Conservation (phyloP, 176 grass and related monocot genomes). For the Carex pumila region DNA sequence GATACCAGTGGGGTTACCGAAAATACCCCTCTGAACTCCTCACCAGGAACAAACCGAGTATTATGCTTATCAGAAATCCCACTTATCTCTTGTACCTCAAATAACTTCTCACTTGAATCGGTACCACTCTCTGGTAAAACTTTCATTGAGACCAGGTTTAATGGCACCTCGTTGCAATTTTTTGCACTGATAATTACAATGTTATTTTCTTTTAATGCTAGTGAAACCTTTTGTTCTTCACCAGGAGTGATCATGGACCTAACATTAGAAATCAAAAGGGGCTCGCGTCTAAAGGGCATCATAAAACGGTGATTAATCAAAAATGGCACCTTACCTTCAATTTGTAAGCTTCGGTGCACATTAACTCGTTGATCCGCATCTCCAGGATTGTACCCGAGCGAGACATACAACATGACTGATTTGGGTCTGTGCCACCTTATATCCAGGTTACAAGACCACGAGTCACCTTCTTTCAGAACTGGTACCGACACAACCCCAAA, state of each 20-base stretch:
- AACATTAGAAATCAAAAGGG: constrained; percentile 70
- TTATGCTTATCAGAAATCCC: constrained; percentile 37
- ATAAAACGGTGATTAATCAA: constrained; percentile 59
- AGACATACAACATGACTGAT: constrained; percentile 88
- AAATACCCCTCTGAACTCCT: constrained; percentile 87
- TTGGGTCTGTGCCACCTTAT: constrained; percentile 94
- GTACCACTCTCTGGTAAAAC: constrained; percentile 36
- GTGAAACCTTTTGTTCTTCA: constrained; percentile 43
- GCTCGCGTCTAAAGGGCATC: constrained; percentile 80
- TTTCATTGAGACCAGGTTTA: constrained; percentile 44
- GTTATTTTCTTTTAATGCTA: constrained; percentile 73
- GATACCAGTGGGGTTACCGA: constrained; percentile 42
- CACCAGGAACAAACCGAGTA: constrained; percentile 47
- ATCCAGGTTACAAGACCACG: constrained; percentile 87
- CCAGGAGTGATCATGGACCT: constrained; percentile 35
- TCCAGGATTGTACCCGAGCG: constrained; percentile 75
- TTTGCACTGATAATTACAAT: constrained; percentile 64
- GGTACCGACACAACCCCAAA: constrained; percentile 91
- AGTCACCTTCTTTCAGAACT: constrained; percentile 41
- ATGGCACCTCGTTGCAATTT: constrained; percentile 77
- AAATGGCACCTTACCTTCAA: constrained; percentile 86
- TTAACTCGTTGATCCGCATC: constrained; percentile 58
- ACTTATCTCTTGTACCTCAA: constrained; percentile 46
- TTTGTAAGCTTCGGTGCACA: constrained; percentile 86
- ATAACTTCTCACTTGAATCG: constrained; percentile 29